Percentiles rank a stretch among this genome's conserved stretches.
Evolutionary conservation across 2,329 filamentous ascomycete genomes (phyloP).

Genomic region (Botryosphaeria dothidea): DNA sequence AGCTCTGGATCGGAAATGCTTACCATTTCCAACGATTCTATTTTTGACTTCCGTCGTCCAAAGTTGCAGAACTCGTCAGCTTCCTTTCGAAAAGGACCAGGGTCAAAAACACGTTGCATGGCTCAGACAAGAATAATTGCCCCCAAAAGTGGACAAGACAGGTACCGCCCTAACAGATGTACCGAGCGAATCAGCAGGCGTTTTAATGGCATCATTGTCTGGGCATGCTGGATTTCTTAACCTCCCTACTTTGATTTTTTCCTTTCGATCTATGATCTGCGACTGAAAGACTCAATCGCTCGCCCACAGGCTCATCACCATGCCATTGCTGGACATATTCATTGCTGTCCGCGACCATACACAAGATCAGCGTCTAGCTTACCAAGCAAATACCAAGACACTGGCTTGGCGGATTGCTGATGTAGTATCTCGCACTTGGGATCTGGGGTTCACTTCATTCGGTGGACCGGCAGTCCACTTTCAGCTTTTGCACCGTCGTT

Average conservation of each 20-base stretch:
- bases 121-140: too few relatives aligned
- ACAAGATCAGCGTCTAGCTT: constrained; percentile 23
- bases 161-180: not conserved
- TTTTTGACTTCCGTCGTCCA: not conserved
- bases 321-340: not conserved
- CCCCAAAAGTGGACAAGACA: not conserved
- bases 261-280: too few relatives aligned
- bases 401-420: constrained; percentile 29
- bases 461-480: constrained; percentile 72
- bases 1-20: not conserved
- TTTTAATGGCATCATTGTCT: not conserved
- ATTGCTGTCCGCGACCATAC: not conserved
- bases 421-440: constrained; percentile 46
- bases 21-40: not conserved
- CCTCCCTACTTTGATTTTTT: not conserved
- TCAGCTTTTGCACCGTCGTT: constrained; percentile 64
- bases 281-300: too few relatives aligned
- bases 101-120: not conserved
- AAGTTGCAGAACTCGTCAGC: not conserved
- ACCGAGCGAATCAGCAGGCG: not conserved
- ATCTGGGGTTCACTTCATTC: constrained; percentile 66
- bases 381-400: constrained; percentile 27
- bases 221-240: not conserved
- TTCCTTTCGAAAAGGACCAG: not conserved
- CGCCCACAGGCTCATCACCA: not conserved